Evolutionary conservation across 495 filamentous ascomycete species (phyloP).

Genomic region (Penicillium silybi): DNA sequence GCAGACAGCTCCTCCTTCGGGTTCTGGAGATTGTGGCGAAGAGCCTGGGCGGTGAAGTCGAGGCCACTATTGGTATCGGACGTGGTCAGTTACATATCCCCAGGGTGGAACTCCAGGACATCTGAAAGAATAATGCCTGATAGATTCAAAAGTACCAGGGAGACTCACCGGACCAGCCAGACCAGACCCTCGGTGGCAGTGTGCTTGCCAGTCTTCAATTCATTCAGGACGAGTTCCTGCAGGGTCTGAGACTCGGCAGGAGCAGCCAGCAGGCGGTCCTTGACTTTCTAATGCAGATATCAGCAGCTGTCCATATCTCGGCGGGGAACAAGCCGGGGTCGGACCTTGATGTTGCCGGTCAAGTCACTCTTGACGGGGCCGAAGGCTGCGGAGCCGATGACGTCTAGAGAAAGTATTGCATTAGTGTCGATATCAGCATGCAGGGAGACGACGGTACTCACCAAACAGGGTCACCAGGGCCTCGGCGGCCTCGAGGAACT

Average conservation of each 20-base stretch:
- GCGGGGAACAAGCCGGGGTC: conserved; percentile 12
- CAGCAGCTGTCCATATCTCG: conserved; percentile 5
- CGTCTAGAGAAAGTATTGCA: conserved; percentile 48
- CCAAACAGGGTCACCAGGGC: conserved; percentile 82
- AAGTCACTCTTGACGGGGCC: conserved; percentile 86
- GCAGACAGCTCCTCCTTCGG: conserved; percentile 66
- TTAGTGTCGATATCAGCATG: conserved; percentile 5
- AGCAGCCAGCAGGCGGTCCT: conserved; percentile 72
- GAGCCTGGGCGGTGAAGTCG: conserved; percentile 83
- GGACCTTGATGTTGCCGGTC: conserved; percentile 85
- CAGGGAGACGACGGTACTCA: conserved; percentile 34
- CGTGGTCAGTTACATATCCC: neutral
- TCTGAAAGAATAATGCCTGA: neutral
- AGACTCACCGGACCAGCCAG: conserved; percentile 80
- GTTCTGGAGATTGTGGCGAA: conserved; percentile 69
- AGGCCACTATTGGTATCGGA: conserved; percentile 60
- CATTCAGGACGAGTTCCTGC: conserved; percentile 78
- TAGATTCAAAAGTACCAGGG: conserved; percentile 3
- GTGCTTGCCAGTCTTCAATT: conserved; percentile 83
- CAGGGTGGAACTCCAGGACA: neutral
- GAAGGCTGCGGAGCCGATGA: conserved; percentile 79
- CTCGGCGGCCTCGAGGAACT: conserved; percentile 91
- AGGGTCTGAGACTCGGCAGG: conserved; percentile 73
- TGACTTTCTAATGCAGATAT: conserved; percentile 70
- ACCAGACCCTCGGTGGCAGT: conserved; percentile 81